A percentile compares a stretch with the other conserved stretches of the same genome.
phyloP scores from a whole-genome alignment of 768 basidiomycete genomes.

The Roridomyces roridus region DNA sequence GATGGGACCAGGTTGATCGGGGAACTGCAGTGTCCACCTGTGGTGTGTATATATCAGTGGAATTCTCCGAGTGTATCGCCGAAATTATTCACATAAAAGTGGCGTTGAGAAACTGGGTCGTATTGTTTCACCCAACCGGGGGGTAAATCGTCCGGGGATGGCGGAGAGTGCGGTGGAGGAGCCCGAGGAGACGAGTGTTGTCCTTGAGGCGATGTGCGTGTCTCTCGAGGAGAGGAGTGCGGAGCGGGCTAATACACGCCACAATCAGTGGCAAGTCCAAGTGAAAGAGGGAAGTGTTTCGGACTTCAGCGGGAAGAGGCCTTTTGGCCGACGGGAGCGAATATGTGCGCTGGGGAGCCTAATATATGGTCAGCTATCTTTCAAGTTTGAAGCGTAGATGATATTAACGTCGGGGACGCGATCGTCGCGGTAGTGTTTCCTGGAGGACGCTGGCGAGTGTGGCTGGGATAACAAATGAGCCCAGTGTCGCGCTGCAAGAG shows the following conservation, averaged over 20 bases:
- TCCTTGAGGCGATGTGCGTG: too few species aligned
- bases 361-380: neutral
- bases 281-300: too few species aligned
- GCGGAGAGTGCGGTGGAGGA: conserved; percentile 1
- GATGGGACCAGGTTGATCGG: conserved; percentile 23
- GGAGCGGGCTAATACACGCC: too few species aligned
- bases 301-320: too few species aligned
- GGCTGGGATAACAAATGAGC: too few species aligned
- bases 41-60: neutral
- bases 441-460: too few species aligned
- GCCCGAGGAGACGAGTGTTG: too few species aligned
- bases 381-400: too few species aligned
- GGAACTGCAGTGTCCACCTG: conserved; percentile 23
- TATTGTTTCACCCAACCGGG: conserved; percentile 25
- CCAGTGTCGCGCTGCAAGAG: too few species aligned
- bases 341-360: neutral
- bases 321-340: too few species aligned
- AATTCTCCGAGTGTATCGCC: neutral
- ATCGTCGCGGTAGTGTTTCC: neutral
- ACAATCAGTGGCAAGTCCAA: too few species aligned
- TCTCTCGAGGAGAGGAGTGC: too few species aligned
- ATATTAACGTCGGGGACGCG: conserved; percentile 1
- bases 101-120: conserved; percentile 14
- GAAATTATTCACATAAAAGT: conserved; percentile 20
- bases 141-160: conserved; percentile 15